Conservation (phyloP, 2,329 filamentous ascomycete species). For the Penicillium rolfsii region DNA sequence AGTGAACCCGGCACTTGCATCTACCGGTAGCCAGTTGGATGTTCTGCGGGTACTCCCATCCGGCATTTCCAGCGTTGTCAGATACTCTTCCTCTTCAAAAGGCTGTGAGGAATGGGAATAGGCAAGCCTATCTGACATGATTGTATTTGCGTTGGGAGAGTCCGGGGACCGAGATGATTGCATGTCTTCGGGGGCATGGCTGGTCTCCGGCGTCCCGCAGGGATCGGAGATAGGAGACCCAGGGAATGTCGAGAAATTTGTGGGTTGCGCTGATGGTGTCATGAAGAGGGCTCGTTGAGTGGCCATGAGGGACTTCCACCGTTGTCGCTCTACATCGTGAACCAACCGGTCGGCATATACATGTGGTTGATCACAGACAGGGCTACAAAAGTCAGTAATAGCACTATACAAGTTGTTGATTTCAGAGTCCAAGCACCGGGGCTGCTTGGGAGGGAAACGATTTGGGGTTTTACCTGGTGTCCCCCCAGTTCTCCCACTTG, state of each 20-base stretch:
- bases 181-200: slow-evolving; percentile 22
- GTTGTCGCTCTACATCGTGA: slow-evolving; percentile 5
- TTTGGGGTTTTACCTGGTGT: neutral
- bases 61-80: slow-evolving; percentile 39
- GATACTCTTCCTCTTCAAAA: slow-evolving; percentile 18
- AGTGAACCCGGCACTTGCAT: slow-evolving; percentile 35
- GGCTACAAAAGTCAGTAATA: neutral
- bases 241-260: slow-evolving; percentile 14
- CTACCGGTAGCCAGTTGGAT: slow-evolving; percentile 39
- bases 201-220: slow-evolving; percentile 29
- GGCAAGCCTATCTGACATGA: neutral
- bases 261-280: slow-evolving; percentile 14
- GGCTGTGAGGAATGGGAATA: neutral
- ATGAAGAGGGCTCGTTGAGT: slow-evolving; percentile 27
- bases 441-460: too few relatives aligned
- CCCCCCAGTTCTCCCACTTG: neutral
- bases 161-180: neutral
- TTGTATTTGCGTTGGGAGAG: neutral
- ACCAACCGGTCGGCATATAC: neutral
- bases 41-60: slow-evolving; percentile 38
- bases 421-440: neutral
- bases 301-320: slow-evolving; percentile 12
- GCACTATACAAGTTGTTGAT: neutral
- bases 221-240: slow-evolving; percentile 26
- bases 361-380: neutral